These are phyloP conservation scores for Luffa aegyptiaca DNA, from an alignment of 306 rosid genomes.

Conservation along the genomic window DNA sequence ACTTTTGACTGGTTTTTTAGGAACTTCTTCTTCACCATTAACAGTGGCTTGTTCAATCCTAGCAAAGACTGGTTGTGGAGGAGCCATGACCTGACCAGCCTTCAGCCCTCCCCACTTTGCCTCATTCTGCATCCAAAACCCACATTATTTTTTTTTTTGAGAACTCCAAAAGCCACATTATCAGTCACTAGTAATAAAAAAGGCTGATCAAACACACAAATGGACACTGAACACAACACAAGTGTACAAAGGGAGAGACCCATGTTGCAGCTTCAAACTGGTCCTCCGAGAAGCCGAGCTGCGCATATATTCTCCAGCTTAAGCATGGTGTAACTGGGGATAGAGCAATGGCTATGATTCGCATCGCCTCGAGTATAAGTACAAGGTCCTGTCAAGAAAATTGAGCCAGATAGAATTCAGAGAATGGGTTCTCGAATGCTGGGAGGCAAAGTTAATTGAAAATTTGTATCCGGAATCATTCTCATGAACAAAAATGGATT, in stretches of 20 bases:
- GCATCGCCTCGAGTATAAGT: slow-evolving; percentile 68
- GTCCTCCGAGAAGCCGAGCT: slow-evolving; percentile 70
- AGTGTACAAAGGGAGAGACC: slow-evolving; percentile 36
- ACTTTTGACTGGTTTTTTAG: slow-evolving; percentile 29
- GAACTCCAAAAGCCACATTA: slow-evolving; percentile 11
- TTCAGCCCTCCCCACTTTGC: slow-evolving; percentile 85
- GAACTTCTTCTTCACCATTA: slow-evolving; percentile 24
- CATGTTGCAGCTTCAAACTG: slow-evolving; percentile 69
- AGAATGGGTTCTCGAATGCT: not conserved
- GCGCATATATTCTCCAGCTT: slow-evolving; percentile 78
- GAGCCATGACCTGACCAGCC: slow-evolving; percentile 77
- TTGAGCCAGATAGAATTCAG: not conserved
- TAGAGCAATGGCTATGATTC: slow-evolving; percentile 72
- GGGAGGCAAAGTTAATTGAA: not conserved
- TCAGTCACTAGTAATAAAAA: slow-evolving; percentile 17
- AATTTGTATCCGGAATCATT: not conserved
- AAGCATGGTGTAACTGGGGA: slow-evolving; percentile 71
- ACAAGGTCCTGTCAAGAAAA: slow-evolving; percentile 78
- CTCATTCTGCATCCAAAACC: slow-evolving; percentile 51
- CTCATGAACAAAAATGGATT: not conserved
- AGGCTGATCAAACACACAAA: slow-evolving; percentile 8
- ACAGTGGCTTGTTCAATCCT: slow-evolving; percentile 61
- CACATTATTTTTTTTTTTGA: no score
- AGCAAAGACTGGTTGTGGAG: slow-evolving; percentile 70
- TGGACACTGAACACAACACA: not conserved